Conservation (phyloP, 2,329 filamentous ascomycete species). For the Aureobasidium sp. region DNA sequence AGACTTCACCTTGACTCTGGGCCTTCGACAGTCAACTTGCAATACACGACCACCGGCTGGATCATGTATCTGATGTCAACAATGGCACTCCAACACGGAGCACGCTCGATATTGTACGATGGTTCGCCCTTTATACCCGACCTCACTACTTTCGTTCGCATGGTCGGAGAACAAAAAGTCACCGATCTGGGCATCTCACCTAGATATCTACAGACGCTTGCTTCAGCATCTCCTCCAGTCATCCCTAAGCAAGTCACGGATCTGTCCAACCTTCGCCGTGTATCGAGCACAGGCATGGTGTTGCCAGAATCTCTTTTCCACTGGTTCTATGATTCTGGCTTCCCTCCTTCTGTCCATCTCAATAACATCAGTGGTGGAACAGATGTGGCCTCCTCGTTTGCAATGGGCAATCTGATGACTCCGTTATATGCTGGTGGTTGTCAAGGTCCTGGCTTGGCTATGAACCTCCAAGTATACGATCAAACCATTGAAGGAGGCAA, state of each 20-base stretch:
- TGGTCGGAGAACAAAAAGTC: slow-evolving; percentile 57
- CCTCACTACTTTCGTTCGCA: slow-evolving; percentile 53
- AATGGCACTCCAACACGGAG: slow-evolving; percentile 53
- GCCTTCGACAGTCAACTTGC: slow-evolving; percentile 41
- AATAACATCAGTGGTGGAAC: slow-evolving; percentile 72
- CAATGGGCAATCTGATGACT: slow-evolving; percentile 57
- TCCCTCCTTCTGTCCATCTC: slow-evolving; percentile 60
- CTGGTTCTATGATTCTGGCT: slow-evolving; percentile 70
- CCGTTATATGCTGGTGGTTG: slow-evolving; percentile 58
- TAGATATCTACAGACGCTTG: slow-evolving; percentile 67
- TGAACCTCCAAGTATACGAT: slow-evolving; percentile 56
- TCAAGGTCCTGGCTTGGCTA: slow-evolving; percentile 47
- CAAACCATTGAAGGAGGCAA: slow-evolving; percentile 37
- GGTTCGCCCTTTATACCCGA: slow-evolving; percentile 73
- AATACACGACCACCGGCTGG: slow-evolving; percentile 68
- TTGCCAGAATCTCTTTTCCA: slow-evolving; percentile 69
- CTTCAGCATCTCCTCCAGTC: slow-evolving; percentile 49
- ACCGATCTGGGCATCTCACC: slow-evolving; percentile 72
- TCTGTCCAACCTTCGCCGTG: slow-evolving; percentile 52
- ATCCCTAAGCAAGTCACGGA: slow-evolving; percentile 56
- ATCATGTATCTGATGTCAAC: slow-evolving; percentile 75
- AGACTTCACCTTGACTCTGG: slow-evolving; percentile 44
- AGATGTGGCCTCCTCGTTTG: slow-evolving; percentile 63
- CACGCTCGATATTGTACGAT: slow-evolving; percentile 66
- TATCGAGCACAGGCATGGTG: slow-evolving; percentile 76